Evolutionary conservation across 2,329 filamentous ascomycete genomes (phyloP).

Genomic region (Capronia epimyces): DNA sequence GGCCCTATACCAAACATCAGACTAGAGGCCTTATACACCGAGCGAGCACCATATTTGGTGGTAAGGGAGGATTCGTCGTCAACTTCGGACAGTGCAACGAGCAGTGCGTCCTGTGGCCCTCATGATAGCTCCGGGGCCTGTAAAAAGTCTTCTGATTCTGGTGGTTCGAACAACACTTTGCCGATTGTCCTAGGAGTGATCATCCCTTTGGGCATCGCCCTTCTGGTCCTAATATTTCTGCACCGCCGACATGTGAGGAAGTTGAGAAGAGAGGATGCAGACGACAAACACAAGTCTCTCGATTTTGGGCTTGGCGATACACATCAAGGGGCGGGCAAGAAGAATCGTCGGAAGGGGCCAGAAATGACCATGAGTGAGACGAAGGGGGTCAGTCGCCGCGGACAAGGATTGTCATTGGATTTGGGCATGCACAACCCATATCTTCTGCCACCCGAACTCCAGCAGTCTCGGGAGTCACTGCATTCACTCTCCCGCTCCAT

Average conservation of each 20-base stretch:
- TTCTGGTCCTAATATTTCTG: conserved; percentile 65
- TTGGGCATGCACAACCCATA: conserved; percentile 78
- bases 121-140: conserved; percentile 20
- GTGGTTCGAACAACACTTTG: conserved; percentile 50
- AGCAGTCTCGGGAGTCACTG: conserved; percentile 77
- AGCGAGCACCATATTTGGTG: conserved; percentile 18
- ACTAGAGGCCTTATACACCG: conserved; percentile 19
- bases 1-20: conserved; percentile 25
- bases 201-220: conserved; percentile 67
- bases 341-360: conserved; percentile 39
- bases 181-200: conserved; percentile 64
- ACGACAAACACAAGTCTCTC: conserved; percentile 82
- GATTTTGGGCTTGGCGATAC: conserved; percentile 77
- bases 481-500: conserved; percentile 76
- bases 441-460: conserved; percentile 76
- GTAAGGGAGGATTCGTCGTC: conserved; percentile 17
- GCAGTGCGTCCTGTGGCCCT: conserved; percentile 14
- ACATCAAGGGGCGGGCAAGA: conserved; percentile 33
- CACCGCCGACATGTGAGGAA: conserved; percentile 72
- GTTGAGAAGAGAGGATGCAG: conserved; percentile 68
- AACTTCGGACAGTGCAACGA: conserved; percentile 5
- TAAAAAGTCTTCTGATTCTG: conserved; percentile 14
- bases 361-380: conserved; percentile 56
- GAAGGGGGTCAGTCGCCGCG: conserved; percentile 33
- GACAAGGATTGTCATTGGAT: conserved; percentile 54